These are phyloP conservation scores for Tremella mesenterica DNA, from an alignment of 768 basidiomycete species.

Conservation along the genomic window DNA sequence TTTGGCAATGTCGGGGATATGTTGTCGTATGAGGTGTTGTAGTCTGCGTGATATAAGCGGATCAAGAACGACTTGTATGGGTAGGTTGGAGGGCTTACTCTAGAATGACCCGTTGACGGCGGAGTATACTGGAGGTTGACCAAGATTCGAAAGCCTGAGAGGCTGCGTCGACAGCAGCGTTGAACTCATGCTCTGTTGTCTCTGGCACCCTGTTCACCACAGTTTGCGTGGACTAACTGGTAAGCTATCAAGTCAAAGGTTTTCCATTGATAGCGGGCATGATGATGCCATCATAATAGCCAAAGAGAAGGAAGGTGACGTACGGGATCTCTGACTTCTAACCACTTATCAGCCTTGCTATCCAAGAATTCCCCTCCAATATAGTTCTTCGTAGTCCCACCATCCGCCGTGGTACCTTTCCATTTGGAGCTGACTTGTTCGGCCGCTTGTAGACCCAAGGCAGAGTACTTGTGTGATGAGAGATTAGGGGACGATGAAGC, in stretches of 20 bases:
- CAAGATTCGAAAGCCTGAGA: constrained; percentile 78
- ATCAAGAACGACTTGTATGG: neutral
- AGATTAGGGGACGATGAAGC: neutral
- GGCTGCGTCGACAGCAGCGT: constrained; percentile 72
- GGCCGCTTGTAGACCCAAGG: constrained; percentile 18
- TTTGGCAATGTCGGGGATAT: constrained; percentile 73
- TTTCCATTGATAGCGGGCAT: neutral
- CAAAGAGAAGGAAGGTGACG: too few relatives aligned
- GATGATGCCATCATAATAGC: neutral
- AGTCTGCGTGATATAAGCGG: too few relatives aligned
- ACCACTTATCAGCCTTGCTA: constrained; percentile 67
- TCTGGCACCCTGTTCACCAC: constrained; percentile 82
- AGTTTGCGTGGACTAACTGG: constrained; percentile 74
- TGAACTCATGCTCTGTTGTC: constrained; percentile 71
- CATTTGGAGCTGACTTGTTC: constrained; percentile 48
- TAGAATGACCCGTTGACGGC: constrained; percentile 76
- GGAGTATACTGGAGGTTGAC: constrained; percentile 74
- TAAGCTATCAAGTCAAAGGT: neutral
- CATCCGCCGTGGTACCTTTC: constrained; percentile 77
- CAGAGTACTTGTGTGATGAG: constrained; percentile 8
- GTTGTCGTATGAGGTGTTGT: constrained; percentile 73
- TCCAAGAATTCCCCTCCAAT: constrained; percentile 84
- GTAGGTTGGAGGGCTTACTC: constrained; percentile 55
- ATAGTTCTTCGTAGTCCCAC: constrained; percentile 84
- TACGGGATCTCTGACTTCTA: constrained; percentile 84